Base-by-base conservation (phyloP, 75 land plant species). In the Pinus taeda region DNA sequence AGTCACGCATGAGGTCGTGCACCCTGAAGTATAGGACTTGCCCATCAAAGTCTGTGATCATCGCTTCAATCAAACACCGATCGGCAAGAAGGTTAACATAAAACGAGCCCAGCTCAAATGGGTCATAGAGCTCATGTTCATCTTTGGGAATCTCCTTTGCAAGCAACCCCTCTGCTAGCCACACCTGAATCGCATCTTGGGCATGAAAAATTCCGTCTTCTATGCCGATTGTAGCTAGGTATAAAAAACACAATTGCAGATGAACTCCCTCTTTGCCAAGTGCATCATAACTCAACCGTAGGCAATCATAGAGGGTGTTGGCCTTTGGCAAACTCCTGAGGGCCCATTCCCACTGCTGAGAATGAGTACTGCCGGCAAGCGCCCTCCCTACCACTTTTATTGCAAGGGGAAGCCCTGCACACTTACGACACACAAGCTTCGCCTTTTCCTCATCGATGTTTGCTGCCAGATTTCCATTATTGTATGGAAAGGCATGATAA, bases 161-260 rank as follows among this genome's bases (percentile, higher is more conserved):
- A 3, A 64, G 33, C 15, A 64, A 64, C 1, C 67, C 67, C 29
- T 64, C 67, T 29, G 36, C 67, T 26, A 64, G 30, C 67, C 67
- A 64, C 17, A 26, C 15, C 17, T 15, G 14, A 26, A 15, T 64
- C 67, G 30, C 67, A 12, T 4, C 15, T 26, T 24, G 17, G 30
- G 67, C 30, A 29, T 14, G 7, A 13, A 64, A 15, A 15, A 64
- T 33, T 64, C 14, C 15, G 33, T 64, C 67, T 64, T 64, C 67
- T 3, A 29, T 33, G 42, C 42, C 42, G 14, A 64, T 26, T 24
- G 67, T 33, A 64, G 67, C 37, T 12, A 64, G 30, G 3, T 26
- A 64, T 14, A 64, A 33, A 64, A 64, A 64, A 64, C 67, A 64
- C 39, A 64, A 64, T 64, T 64, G 67, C 39, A 64, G 30, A 14